phyloP scores from a whole-genome alignment of 352 stramenopile genomes.

The Globisporangium radiosum region DNA sequence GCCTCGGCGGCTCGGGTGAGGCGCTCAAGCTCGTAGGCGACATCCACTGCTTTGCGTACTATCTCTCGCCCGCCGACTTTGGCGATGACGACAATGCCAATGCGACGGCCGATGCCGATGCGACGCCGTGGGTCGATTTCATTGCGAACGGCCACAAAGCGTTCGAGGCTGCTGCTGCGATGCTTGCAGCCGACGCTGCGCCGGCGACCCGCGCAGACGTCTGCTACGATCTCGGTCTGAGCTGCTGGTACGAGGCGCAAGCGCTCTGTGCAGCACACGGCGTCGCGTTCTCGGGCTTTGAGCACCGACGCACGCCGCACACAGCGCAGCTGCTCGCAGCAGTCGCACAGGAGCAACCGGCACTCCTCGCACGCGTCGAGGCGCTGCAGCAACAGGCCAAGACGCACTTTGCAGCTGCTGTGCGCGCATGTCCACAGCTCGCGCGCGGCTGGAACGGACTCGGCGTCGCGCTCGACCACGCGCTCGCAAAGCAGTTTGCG shows the following conservation, averaged over 20 bases:
- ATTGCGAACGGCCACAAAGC: conserved; percentile 44
- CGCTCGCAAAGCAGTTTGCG: conserved; percentile 74
- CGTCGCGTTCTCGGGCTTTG: conserved; percentile 39
- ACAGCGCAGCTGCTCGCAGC: not conserved
- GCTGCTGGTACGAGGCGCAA: conserved; percentile 73
- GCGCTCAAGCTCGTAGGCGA: conserved; percentile 71
- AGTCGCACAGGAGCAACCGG: not conserved
- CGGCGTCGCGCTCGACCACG: conserved; percentile 46
- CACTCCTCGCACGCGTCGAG: conserved; percentile 8
- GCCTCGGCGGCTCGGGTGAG: conserved; percentile 24
- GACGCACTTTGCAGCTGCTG: conserved; percentile 36
- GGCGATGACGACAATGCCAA: not conserved
- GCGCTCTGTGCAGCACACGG: conserved; percentile 30
- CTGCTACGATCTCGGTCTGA: conserved; percentile 65
- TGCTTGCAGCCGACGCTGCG: conserved; percentile 11
- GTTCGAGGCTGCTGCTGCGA: conserved; percentile 34
- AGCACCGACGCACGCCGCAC: conserved; percentile 3
- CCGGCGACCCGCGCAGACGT: conserved; percentile 25
- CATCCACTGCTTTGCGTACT: conserved; percentile 79
- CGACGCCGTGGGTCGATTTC: conserved; percentile 48
- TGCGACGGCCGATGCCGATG: not conserved
- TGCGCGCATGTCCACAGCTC: conserved; percentile 38
- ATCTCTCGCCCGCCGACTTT: conserved; percentile 68
- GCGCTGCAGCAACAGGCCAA: conserved; percentile 27
- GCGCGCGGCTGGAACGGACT: conserved; percentile 76